Percentiles rank a stretch among this genome's conserved stretches.
These are phyloP conservation scores for Lactarius tabidus DNA, from an alignment of 768 basidiomycete genomes.

Conservation along the genomic window DNA sequence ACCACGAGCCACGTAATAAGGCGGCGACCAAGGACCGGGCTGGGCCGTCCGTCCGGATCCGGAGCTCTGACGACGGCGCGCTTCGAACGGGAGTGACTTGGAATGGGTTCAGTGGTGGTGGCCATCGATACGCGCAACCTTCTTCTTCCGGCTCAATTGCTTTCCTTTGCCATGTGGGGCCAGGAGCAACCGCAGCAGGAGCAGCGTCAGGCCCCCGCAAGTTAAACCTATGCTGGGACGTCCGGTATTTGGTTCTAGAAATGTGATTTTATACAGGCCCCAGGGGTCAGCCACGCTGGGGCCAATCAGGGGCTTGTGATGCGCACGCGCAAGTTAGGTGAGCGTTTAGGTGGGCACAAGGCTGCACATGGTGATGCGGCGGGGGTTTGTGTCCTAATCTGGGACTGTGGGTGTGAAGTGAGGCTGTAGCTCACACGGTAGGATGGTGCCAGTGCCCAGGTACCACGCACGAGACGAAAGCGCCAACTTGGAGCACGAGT, in stretches of 20 bases:
- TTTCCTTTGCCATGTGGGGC: neutral
- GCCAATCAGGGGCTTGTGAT: neutral
- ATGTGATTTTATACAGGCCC: neutral
- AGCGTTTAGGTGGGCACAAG: neutral
- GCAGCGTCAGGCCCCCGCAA: no score
- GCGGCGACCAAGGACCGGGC: neutral
- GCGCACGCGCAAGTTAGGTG: neutral
- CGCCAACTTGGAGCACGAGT: neutral
- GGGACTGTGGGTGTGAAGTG: neutral
- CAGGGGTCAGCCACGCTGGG: neutral
- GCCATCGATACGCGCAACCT: neutral
- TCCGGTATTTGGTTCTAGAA: neutral
- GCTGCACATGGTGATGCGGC: neutral
- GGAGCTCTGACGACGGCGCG: no score
- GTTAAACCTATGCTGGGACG: neutral
- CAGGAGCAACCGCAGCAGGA: no score
- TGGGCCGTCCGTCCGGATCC: neutral
- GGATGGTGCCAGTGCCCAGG: neutral
- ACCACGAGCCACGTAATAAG: slow-evolving; percentile 1
- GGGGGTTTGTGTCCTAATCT: neutral
- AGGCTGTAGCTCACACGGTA: neutral
- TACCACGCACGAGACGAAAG: neutral
- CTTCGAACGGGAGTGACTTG: neutral
- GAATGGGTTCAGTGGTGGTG: no score
- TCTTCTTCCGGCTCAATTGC: neutral